Conservation (phyloP, 306 rosid species). For the Pyrus communis region DNA sequence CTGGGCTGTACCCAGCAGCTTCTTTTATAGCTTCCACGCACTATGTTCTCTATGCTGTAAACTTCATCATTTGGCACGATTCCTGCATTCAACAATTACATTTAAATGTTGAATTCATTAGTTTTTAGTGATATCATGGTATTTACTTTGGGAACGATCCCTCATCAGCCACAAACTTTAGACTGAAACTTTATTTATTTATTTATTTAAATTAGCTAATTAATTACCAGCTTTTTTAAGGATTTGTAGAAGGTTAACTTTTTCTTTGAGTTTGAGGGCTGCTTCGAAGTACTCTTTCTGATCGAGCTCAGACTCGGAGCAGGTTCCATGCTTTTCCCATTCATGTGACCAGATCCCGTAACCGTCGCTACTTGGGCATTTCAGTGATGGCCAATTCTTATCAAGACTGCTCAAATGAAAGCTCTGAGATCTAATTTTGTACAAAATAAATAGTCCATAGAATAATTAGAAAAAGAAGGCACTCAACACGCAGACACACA, state of each 20-base stretch:
- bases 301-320: conserved; percentile 60
- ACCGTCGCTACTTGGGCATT: conserved; percentile 83
- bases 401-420: conserved; percentile 28
- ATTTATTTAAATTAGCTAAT: no score
- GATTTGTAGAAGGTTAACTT: conserved; percentile 17
- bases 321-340: conserved; percentile 88
- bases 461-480: not conserved
- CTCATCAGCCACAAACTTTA: no score
- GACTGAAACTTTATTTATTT: not conserved
- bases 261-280: conserved; percentile 45
- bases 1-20: conserved; percentile 38
- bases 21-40: conserved; percentile 38
- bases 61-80: conserved; percentile 53
- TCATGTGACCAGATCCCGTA: conserved; percentile 75
- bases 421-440: conserved; percentile 40
- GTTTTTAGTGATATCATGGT: no score
- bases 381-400: conserved; percentile 66
- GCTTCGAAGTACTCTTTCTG: conserved; percentile 59
- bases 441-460: not conserved
- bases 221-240: conserved; percentile 48
- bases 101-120: no score
- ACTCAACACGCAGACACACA: not conserved
- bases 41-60: conserved; percentile 37
- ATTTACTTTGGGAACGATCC: no score
- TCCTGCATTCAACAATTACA: conserved; percentile 21